Conservation (phyloP, 2,329 filamentous ascomycete species). For the Apiospora marii region DNA sequence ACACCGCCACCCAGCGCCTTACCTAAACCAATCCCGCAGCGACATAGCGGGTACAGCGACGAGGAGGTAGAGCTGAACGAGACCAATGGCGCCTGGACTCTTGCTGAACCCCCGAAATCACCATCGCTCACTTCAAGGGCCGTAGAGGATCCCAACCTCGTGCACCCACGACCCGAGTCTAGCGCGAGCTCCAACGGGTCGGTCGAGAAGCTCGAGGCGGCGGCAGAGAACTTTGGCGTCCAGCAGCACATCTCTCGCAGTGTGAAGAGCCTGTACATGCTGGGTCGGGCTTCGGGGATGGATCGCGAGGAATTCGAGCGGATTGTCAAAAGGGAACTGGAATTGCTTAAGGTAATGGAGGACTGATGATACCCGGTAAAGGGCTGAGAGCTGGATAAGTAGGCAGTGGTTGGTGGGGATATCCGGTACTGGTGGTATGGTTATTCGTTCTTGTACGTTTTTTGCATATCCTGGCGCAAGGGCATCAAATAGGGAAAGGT, state of each 20-base stretch:
- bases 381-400: not conserved
- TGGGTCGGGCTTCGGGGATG: constrained; percentile 76
- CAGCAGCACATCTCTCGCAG: constrained; percentile 82
- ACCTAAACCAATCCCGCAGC: constrained; percentile 1
- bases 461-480: constrained; percentile 6
- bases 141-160: constrained; percentile 48
- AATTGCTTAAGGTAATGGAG: constrained; percentile 74
- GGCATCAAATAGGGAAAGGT: not conserved
- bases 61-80: constrained; percentile 44
- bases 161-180: constrained; percentile 62
- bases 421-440: constrained; percentile 2
- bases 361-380: constrained; percentile 42
- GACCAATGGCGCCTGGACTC: constrained; percentile 52
- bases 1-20: constrained; percentile 43
- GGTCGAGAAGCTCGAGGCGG: constrained; percentile 68
- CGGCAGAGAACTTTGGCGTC: constrained; percentile 68
- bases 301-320: constrained; percentile 77
- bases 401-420: not conserved
- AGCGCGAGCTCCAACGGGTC: constrained; percentile 65
- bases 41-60: constrained; percentile 34
- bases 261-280: constrained; percentile 77
- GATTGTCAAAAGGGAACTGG: constrained; percentile 75
- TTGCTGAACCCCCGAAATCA: constrained; percentile 52
- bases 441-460: constrained; percentile 3
- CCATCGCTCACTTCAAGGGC: constrained; percentile 46